phyloP scores from a whole-genome alignment of 495 filamentous ascomycete species.

The Lophium mytilinum region DNA sequence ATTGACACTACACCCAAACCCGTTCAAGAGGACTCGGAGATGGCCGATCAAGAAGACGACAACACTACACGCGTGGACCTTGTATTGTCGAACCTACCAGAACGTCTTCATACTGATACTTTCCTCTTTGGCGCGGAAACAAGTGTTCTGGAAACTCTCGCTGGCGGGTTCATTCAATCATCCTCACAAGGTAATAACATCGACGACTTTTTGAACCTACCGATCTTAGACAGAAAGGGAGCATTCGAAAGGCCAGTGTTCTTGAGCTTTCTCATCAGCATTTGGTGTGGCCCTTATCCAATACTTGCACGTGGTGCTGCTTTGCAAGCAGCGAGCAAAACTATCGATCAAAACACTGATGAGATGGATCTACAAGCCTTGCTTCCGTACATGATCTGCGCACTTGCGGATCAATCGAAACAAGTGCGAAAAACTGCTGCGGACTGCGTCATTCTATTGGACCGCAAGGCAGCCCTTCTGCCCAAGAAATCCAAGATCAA shows the following conservation, averaged over 20 bases:
- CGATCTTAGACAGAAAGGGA: constrained; percentile 48
- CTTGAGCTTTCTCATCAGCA: constrained; percentile 64
- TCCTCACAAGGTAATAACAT: constrained; percentile 34
- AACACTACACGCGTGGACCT: not conserved
- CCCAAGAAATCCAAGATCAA: not conserved
- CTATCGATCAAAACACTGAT: constrained; percentile 35
- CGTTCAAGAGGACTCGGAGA: constrained; percentile 15
- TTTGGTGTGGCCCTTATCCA: constrained; percentile 66
- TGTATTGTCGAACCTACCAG: not conserved
- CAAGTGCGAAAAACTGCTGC: constrained; percentile 69
- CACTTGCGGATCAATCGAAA: constrained; percentile 63
- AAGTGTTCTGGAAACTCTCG: not conserved
- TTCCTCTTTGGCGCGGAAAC: constrained; percentile 7
- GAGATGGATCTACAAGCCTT: constrained; percentile 35
- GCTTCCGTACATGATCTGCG: constrained; percentile 65
- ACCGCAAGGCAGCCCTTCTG: not conserved
- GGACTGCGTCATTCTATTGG: constrained; percentile 47
- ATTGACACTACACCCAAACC: not conserved
- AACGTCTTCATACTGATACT: not conserved
- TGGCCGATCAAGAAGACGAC: constrained; percentile 10
- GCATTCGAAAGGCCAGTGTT: constrained; percentile 56
- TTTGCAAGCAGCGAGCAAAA: constrained; percentile 48
- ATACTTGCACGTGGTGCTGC: constrained; percentile 59
- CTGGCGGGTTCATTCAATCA: constrained; percentile 2
- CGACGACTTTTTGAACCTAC: constrained; percentile 48